Evolutionary conservation across 176 grass and related monocot species (phyloP).

Genomic region (Avena insularis): DNA sequence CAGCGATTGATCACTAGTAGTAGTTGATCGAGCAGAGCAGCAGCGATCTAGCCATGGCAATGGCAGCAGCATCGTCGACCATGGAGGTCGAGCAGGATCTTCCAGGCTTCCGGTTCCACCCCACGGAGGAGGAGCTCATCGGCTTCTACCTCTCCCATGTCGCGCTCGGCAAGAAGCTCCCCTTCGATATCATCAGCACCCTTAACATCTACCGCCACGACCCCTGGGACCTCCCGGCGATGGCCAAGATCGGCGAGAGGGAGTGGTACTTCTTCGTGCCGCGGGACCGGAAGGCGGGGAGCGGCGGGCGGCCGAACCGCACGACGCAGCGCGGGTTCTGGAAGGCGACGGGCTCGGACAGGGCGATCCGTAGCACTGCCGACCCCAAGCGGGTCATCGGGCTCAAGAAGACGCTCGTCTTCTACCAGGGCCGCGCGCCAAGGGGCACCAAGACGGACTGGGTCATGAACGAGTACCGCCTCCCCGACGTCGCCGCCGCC

Average conservation of each 20-base stretch:
- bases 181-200: conserved; percentile 81
- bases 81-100: conserved; percentile 60
- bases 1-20: background rate
- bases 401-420: conserved; percentile 95
- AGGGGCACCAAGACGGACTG: conserved; percentile 81
- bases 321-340: too few relatives aligned
- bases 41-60: background rate
- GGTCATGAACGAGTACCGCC: conserved; percentile 98
- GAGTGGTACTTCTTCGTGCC: conserved; percentile 99
- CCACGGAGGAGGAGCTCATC: conserved; percentile 91
- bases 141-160: conserved; percentile 73
- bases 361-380: conserved; percentile 40
- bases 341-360: too few relatives aligned
- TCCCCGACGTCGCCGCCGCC: conserved; percentile 48
- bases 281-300: conserved; percentile 59
- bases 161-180: conserved; percentile 65
- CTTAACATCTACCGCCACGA: conserved; percentile 89
- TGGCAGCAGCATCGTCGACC: conserved; percentile 27
- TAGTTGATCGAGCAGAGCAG: background rate
- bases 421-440: conserved; percentile 80
- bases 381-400: conserved; percentile 73
- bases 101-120: conserved; percentile 90
- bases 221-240: conserved; percentile 81
- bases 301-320: conserved; percentile 56
- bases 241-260: conserved; percentile 92